Percentiles rank a stretch among this genome's conserved stretches.
Conservation (phyloP, 495 filamentous ascomycete genomes). For the Neurospora sp. region DNA sequence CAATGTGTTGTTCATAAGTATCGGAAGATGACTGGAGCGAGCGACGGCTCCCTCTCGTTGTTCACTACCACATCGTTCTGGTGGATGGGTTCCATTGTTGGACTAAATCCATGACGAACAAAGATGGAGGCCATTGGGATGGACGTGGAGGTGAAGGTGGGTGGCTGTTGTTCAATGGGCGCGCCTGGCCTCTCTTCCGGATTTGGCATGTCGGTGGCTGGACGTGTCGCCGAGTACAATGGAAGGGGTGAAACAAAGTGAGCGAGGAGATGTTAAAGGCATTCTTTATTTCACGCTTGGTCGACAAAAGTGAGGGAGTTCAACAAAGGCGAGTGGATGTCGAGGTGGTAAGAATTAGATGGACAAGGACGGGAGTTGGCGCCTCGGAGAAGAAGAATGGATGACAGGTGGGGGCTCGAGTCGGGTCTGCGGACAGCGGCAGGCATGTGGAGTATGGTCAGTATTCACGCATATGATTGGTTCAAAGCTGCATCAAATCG, state of each 20-base stretch:
- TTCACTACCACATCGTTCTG: neutral
- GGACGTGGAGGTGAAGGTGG: neutral
- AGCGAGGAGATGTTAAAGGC: neutral
- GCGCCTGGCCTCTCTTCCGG: neutral
- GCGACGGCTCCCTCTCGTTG: neutral
- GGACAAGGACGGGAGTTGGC: neutral
- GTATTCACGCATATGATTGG: neutral
- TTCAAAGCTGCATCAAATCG: neutral
- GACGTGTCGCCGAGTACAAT: neutral
- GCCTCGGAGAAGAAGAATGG: neutral
- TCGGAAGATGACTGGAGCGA: neutral
- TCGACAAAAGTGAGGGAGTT: neutral
- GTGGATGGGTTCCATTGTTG: neutral
- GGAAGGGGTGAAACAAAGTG: neutral
- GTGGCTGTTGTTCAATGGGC: neutral
- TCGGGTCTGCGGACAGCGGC: neutral
- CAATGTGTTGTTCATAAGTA: neutral
- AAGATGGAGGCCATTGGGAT: neutral
- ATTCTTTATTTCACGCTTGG: neutral
- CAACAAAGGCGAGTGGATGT: neutral
- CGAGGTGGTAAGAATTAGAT: neutral
- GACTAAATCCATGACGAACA: neutral
- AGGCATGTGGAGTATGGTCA: neutral
- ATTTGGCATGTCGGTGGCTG: neutral
- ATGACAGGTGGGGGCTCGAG: neutral